Percentiles rank a stretch among this genome's conserved stretches.
Conservation (phyloP, 345 rosid species). For the Eucalyptus curtisii region DNA sequence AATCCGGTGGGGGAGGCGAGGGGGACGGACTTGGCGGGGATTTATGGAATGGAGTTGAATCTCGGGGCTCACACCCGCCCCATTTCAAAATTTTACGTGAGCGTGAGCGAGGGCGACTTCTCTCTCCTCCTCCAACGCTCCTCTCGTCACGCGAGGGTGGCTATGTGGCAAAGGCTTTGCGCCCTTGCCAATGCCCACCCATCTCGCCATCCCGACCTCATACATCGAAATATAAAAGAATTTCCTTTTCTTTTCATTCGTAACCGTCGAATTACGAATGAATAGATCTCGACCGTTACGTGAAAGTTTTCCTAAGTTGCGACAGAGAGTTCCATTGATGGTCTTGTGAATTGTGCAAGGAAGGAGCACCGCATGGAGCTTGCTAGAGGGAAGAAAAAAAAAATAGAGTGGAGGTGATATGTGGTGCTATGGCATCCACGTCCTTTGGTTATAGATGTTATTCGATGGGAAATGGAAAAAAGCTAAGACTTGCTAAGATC, state of each 20-base stretch:
- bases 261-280: neutral
- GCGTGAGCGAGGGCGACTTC: too few species aligned
- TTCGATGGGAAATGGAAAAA: neutral
- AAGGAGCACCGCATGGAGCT: neutral
- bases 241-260: fast-evolving
- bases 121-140: neutral
- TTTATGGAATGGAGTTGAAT: neutral
- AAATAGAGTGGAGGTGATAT: fast-evolving
- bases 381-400: too few species aligned
- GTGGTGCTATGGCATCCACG: fast-evolving
- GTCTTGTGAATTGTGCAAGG: neutral
- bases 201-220: neutral
- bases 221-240: neutral
- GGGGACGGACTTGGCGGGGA: neutral
- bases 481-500: neutral
- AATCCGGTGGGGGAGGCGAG: neutral
- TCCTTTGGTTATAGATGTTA: neutral
- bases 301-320: neutral
- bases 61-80: neutral
- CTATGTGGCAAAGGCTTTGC: neutral
- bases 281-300: neutral
- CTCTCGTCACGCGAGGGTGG: neutral
- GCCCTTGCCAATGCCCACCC: neutral
- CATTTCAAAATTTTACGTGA: neutral
- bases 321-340: fast-evolving